Evolutionary conservation across 192 early-diverging fungal species (phyloP).

Genomic region (Backusella mclennaniae): DNA sequence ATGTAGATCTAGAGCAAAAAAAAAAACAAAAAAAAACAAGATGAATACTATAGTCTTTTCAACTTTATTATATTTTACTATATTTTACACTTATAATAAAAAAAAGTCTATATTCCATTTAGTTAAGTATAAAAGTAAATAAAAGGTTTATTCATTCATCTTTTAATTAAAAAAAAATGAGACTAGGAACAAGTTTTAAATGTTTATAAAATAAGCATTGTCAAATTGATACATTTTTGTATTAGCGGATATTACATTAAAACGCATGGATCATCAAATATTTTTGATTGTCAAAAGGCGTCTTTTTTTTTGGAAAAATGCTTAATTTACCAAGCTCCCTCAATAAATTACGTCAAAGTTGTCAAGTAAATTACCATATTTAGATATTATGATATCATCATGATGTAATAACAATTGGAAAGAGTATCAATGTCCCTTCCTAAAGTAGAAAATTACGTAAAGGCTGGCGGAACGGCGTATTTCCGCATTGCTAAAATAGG

Average conservation of each 20-base stretch:
- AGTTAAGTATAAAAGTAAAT: too few relatives aligned
- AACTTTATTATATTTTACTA: too few relatives aligned
- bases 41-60: too few relatives aligned
- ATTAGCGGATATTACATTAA: neutral
- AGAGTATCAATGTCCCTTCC: neutral
- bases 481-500: neutral
- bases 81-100: too few relatives aligned
- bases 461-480: neutral
- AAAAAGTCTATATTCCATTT: too few relatives aligned
- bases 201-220: neutral
- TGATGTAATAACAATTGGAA: neutral
- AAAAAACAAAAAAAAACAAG: neutral
- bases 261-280: neutral
- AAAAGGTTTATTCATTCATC: too few relatives aligned
- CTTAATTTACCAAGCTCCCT: neutral
- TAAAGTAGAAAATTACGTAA: neutral
- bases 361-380: neutral
- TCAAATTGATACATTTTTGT: neutral
- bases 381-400: neutral
- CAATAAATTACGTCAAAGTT: neutral
- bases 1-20: neutral
- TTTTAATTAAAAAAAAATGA: too few relatives aligned
- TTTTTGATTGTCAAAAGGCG: neutral
- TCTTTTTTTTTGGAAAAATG: slow-evolving; percentile 2
- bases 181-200: too few relatives aligned